Evolutionary conservation across 2,329 filamentous ascomycete species (phyloP).

Genomic region (Trichoderma breve): DNA sequence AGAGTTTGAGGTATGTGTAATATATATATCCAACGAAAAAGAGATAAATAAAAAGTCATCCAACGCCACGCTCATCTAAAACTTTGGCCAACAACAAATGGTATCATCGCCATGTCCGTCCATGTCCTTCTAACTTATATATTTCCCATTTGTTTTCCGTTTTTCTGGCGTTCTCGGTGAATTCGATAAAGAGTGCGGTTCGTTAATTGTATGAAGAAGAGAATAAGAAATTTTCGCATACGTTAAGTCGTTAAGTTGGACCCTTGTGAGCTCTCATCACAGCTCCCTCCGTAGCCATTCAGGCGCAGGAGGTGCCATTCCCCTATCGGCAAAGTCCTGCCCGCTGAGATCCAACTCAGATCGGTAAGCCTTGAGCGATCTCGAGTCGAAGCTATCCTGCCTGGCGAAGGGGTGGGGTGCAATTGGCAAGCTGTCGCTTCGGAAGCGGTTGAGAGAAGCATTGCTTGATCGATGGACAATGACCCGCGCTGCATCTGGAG

Average conservation of each 20-base stretch:
- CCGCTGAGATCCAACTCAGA: slow-evolving; percentile 25
- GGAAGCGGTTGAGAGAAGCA: slow-evolving; percentile 51
- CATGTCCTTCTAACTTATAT: slow-evolving; percentile 11
- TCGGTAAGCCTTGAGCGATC: slow-evolving; percentile 21
- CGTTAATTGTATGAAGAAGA: not conserved
- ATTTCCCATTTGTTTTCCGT: slow-evolving; percentile 11
- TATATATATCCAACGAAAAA: not conserved
- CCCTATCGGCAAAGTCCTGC: slow-evolving; percentile 35
- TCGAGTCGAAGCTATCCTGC: slow-evolving; percentile 48
- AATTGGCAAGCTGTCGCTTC: slow-evolving; percentile 54
- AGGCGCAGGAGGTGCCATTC: slow-evolving; percentile 59
- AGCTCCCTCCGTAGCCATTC: slow-evolving; percentile 54
- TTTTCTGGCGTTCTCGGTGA: slow-evolving; percentile 2
- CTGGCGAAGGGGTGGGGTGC: slow-evolving; percentile 48
- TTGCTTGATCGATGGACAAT: slow-evolving; percentile 55
- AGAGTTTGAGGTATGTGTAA: not conserved
- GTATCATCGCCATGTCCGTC: slow-evolving; percentile 20
- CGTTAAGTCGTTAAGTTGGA: slow-evolving; percentile 8
- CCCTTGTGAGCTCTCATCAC: not conserved
- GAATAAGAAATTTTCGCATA: not conserved
- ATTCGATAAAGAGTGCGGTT: not conserved
- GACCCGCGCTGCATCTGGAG: slow-evolving; percentile 65
- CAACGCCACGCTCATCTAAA: slow-evolving; percentile 21
- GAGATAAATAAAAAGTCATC: not conserved
- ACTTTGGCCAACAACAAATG: slow-evolving; percentile 15